Percentiles rank a stretch among this genome's conserved stretches.
These are phyloP conservation scores for Hyphodiscus sp. DNA, from an alignment of 2,329 filamentous ascomycete genomes.

Conservation along the genomic window DNA sequence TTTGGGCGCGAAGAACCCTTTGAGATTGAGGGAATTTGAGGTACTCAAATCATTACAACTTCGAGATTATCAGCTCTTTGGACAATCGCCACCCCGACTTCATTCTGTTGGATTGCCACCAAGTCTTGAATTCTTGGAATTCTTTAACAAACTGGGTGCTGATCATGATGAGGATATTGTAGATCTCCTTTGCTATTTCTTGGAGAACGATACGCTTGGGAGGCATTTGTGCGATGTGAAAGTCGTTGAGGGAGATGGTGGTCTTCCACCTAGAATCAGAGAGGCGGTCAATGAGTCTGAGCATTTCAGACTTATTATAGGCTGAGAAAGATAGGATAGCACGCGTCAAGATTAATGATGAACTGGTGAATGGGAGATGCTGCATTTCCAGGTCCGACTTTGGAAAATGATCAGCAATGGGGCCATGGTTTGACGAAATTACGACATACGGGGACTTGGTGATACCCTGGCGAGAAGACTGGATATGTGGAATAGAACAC, in stretches of 20 bases:
- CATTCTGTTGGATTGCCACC: conserved; percentile 42
- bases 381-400: too few species aligned
- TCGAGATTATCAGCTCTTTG: conserved; percentile 44
- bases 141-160: conserved; percentile 39
- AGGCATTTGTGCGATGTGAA: conserved; percentile 34
- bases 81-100: conserved; percentile 38
- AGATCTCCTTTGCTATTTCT: conserved; percentile 37
- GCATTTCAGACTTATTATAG: background rate
- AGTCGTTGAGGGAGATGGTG: conserved; percentile 31
- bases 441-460: too few species aligned
- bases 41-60: conserved; percentile 36
- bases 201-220: conserved; percentile 35
- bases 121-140: conserved; percentile 39
- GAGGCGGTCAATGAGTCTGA: conserved; percentile 21
- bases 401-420: too few species aligned
- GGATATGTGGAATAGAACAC: too few species aligned
- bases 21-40: conserved; percentile 39
- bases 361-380: too few species aligned
- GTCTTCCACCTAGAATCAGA: conserved; percentile 31
- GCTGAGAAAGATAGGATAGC: background rate
- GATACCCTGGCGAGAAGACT: too few species aligned
- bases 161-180: conserved; percentile 39
- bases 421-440: too few species aligned
- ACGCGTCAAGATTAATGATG: too few species aligned
- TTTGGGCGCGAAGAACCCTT: conserved; percentile 34